A percentile compares a stretch with the other conserved stretches of the same genome.
phyloP scores from a whole-genome alignment of 805 yeast species.

The Scheffersomyces coipomensis region DNA sequence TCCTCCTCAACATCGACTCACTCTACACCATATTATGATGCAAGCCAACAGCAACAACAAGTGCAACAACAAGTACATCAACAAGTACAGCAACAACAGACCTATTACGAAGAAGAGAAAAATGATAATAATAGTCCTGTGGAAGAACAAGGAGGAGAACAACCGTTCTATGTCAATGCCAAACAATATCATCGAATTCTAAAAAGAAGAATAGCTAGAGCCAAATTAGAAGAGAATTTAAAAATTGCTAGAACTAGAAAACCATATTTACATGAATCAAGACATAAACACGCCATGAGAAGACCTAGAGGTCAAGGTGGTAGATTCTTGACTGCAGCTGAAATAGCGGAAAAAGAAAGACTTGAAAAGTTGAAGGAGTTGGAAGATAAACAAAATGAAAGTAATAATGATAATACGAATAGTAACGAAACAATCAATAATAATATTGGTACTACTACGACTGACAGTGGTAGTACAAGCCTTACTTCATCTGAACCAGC shows the following conservation, averaged over 20 bases:
- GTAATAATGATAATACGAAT: not conserved
- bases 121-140: conserved; percentile 9
- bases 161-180: conserved; percentile 96
- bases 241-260: conserved; percentile 86
- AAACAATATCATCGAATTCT: conserved; percentile 94
- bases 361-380: conserved; percentile 36
- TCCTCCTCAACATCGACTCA: conserved; percentile 8
- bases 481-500: no score
- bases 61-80: conserved; percentile 7
- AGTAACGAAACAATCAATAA: not conserved
- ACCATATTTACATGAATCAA: conserved; percentile 92
- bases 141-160: conserved; percentile 45
- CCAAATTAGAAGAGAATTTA: conserved; percentile 84
- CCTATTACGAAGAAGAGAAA: conserved; percentile 9
- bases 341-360: conserved; percentile 45
- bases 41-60: not conserved
- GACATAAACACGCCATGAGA: conserved; percentile 99
- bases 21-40: conserved; percentile 22
- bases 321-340: conserved; percentile 89
- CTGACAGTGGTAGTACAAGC: no score
- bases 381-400: conserved; percentile 18
- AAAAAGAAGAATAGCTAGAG: conserved; percentile 91
- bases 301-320: conserved; percentile 99
- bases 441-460: not conserved
- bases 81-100: conserved; percentile 12